These are phyloP conservation scores for Phaeosphaeriaceae sp. DNA, from an alignment of 2,329 filamentous ascomycete genomes.

Conservation along the genomic window DNA sequence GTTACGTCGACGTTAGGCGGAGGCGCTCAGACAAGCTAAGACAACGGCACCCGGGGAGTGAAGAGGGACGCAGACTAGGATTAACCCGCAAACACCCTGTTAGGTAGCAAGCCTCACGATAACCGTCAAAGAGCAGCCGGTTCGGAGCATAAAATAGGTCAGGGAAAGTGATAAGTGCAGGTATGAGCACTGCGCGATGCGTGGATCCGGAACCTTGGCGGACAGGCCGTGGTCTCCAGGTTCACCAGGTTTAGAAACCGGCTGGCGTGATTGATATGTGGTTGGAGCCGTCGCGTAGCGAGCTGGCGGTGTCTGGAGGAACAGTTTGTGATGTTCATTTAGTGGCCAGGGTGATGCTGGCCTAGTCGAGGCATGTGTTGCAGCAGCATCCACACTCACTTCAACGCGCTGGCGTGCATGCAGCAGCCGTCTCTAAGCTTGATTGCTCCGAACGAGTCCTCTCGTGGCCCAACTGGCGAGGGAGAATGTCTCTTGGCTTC, in stretches of 20 bases:
- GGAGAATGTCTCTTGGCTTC: conserved; percentile 10
- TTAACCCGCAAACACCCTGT: conserved; percentile 33
- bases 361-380: conserved; percentile 31
- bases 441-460: conserved; percentile 20
- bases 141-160: conserved; percentile 36
- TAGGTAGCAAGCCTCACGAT: conserved; percentile 43
- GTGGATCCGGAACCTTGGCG: conserved; percentile 40
- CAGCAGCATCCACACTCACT: conserved; percentile 27
- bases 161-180: conserved; percentile 29
- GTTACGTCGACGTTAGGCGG: conserved; percentile 46
- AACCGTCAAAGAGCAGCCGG: conserved; percentile 32
- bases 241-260: conserved; percentile 23
- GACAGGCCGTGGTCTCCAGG: conserved; percentile 27
- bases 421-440: conserved; percentile 24
- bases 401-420: conserved; percentile 26
- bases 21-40: conserved; percentile 43
- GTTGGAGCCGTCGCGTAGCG: conserved; percentile 20
- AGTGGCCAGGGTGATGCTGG: conserved; percentile 26
- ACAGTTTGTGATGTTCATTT: conserved; percentile 20
- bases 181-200: conserved; percentile 25
- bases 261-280: conserved; percentile 25
- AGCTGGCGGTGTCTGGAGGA: conserved; percentile 21
- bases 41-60: conserved; percentile 39
- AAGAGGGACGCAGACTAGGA: conserved; percentile 34
- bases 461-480: conserved; percentile 26